Conservation (phyloP, 1,284 basidiomycete species). For the Ustilago esculenta region DNA sequence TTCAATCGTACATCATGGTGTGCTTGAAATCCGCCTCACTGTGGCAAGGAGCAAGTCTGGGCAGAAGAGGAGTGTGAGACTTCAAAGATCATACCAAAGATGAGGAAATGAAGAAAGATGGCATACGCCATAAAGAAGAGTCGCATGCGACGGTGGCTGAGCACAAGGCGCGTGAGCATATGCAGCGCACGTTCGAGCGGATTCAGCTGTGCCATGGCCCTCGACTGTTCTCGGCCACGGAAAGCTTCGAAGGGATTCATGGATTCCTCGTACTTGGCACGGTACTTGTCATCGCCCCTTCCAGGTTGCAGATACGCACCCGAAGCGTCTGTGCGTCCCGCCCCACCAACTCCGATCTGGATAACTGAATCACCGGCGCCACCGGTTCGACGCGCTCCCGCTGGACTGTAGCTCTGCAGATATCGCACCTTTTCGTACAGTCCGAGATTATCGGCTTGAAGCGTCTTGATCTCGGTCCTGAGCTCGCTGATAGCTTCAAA, state of each 20-base stretch:
- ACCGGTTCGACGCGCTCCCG: conserved; percentile 43
- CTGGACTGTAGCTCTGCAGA: conserved; percentile 49
- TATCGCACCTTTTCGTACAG: conserved; percentile 65
- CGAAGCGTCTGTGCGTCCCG: conserved; percentile 18
- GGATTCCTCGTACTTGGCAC: conserved; percentile 88
- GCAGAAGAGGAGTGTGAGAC: conserved; percentile 29
- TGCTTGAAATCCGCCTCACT: background rate
- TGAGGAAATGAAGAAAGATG: conserved; percentile 78
- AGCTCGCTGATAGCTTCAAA: conserved; percentile 88
- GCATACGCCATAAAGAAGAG: conserved; percentile 85
- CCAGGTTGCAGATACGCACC: conserved; percentile 30
- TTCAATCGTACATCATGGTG: background rate
- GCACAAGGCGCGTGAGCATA: conserved; percentile 81
- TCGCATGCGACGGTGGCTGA: conserved; percentile 78
- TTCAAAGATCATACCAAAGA: conserved; percentile 74
- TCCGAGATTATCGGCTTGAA: conserved; percentile 60
- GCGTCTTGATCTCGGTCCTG: conserved; percentile 55
- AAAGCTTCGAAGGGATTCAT: conserved; percentile 99
- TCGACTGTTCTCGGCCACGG: conserved; percentile 88
- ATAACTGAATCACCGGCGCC: conserved; percentile 22
- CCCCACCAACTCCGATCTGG: conserved; percentile 13
- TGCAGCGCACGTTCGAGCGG: conserved; percentile 89
- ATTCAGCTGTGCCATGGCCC: conserved; percentile 89
- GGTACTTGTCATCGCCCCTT: conserved; percentile 74
- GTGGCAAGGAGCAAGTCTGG: conserved; percentile 28